Conservation (phyloP, 257 asterid genomes). For the Solanum medicagineum region DNA sequence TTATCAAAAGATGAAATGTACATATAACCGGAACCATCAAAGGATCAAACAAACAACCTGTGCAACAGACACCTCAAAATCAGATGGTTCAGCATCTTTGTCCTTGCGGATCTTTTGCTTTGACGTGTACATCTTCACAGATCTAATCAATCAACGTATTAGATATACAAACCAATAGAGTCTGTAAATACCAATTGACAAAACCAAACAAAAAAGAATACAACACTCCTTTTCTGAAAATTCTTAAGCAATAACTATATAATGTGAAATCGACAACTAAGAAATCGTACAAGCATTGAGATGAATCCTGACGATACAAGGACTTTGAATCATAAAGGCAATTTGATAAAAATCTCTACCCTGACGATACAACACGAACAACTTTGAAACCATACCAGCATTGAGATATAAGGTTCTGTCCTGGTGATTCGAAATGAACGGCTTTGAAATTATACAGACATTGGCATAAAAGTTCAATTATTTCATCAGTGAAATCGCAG, state of each 20-base stretch:
- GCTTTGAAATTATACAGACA: not conserved
- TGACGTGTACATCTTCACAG: constrained; percentile 68
- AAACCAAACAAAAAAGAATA: not conserved
- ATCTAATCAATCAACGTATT: not conserved
- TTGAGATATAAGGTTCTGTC: not conserved
- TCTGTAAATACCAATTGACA: not conserved
- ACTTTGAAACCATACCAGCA: not conserved
- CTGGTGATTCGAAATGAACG: not conserved
- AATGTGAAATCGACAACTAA: not conserved
- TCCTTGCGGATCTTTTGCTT: constrained; percentile 64
- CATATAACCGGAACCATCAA: not conserved
- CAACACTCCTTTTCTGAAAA: not conserved
- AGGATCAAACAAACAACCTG: constrained; percentile 31
- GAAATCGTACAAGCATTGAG: not conserved
- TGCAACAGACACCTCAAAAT: constrained; percentile 72
- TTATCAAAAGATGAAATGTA: not conserved
- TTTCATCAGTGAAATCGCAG: not conserved
- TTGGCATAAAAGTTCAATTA: not conserved
- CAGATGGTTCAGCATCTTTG: constrained; percentile 72
- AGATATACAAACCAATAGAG: not conserved
- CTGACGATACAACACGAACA: not conserved
- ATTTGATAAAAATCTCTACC: not conserved
- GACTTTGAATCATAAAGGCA: not conserved
- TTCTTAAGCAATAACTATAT: not conserved
- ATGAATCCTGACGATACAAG: not conserved